Conservation (phyloP, 129 eudicot species). For the Pittosporum tobira region DNA sequence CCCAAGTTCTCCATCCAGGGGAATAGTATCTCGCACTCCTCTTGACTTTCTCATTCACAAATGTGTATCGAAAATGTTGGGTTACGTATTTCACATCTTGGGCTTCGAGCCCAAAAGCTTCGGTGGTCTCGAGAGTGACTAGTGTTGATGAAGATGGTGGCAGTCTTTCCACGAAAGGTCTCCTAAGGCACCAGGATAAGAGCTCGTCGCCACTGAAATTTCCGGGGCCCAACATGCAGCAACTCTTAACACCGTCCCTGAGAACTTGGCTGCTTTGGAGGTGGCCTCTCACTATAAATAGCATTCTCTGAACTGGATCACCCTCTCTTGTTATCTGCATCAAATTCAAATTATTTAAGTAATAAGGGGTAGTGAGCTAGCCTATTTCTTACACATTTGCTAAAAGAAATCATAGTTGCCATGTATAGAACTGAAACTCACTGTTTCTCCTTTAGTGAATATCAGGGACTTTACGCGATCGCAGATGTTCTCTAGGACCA, state of each 20-base stretch:
- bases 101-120: constrained; percentile 92
- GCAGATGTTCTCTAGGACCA: constrained; percentile 93
- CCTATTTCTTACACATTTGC: too few species aligned
- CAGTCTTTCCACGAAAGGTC: constrained; percentile 79
- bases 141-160: constrained; percentile 92
- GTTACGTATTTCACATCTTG: constrained; percentile 95
- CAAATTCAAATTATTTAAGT: too few species aligned
- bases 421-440: constrained; percentile 28
- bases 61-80: constrained; percentile 91
- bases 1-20: constrained; percentile 99
- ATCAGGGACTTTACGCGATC: constrained; percentile 95
- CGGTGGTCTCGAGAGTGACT: constrained; percentile 80
- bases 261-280: constrained; percentile 91
- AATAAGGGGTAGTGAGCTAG: too few species aligned
- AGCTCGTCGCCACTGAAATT: constrained; percentile 97
- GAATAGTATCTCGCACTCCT: constrained; percentile 95
- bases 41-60: constrained; percentile 81
- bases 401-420: too few species aligned
- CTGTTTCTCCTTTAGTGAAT: constrained; percentile 95
- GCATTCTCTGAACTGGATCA: constrained; percentile 88
- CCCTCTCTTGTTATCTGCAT: constrained; percentile 88
- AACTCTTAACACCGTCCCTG: constrained; percentile 73
- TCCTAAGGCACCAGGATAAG: constrained; percentile 79
- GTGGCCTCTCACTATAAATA: constrained; percentile 91
- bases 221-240: constrained; percentile 99